Base-by-base conservation (phyloP, 495 filamentous ascomycete species). In the Talaromyces nanjingensis region DNA sequence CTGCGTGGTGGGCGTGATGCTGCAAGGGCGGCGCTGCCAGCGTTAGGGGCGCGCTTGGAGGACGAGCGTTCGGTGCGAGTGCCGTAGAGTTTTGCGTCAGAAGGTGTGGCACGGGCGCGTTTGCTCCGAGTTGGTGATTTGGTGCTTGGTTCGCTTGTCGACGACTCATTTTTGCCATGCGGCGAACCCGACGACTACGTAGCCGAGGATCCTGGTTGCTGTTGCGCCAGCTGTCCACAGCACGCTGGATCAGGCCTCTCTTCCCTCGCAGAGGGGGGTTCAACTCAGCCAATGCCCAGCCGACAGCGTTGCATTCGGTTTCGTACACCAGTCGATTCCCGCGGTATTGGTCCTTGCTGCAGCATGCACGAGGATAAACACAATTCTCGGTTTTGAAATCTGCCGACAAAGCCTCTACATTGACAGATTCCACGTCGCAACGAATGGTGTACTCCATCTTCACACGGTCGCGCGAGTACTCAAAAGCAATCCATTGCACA, bases 391-490 rank as follows among this genome's bases (percentile, higher is more conserved):
- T 90, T 79, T 96, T 96, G 85, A 98, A 98, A 59, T 97, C 92
- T 67, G 83, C 80, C 65, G 83, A 83, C 31, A 98, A 85, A 52
- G 83, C 87, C 58, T 97, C 92, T 58, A 93, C 90, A 72, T 91
- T 92, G 53, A 98, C 92, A 1, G 93, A 97, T 76, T 97, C 94
- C 24, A 98, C 94, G 69, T 98, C 94, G 71, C 94, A 98, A 37
- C 94, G 89, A 71, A 98, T 98, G 0, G 92, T 97, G 74, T 98
- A 98, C 73, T 97, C 94, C 92, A 97, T 97, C 84, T 98, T 98
- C 66, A 98, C 92, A 31, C 94, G 83, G 73, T 98, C 94, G 27
- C 94, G 87, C 16, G 96, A 98, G 74, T 98, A 98, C 71, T 98
- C 94, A 64, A 98, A 98, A 3, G 92, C 91, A 66, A 98, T 98